A percentile compares a stretch with the other conserved stretches of the same genome.
phyloP scores from a whole-genome alignment of 2,329 filamentous ascomycete genomes.

The Aspergillus bombycis region DNA sequence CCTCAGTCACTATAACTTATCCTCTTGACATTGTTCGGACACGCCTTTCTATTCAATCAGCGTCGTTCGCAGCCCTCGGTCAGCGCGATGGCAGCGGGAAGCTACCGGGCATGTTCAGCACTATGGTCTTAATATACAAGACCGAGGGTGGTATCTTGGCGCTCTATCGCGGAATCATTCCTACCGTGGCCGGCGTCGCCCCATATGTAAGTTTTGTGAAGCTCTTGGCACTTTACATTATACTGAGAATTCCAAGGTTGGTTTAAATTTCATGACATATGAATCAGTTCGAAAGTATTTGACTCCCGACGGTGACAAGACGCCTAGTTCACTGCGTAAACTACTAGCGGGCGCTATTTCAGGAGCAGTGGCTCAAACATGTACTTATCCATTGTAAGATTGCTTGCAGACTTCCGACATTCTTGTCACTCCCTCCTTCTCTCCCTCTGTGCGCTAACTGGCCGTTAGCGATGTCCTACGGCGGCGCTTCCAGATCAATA shows the following conservation, averaged over 20 bases:
- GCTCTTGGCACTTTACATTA: neutral
- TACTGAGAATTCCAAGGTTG: conserved; percentile 62
- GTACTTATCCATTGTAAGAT: conserved; percentile 93
- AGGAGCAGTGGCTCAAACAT: conserved; percentile 95
- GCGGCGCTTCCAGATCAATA: conserved; percentile 96
- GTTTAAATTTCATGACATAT: conserved; percentile 98
- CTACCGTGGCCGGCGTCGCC: conserved; percentile 91
- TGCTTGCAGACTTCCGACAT: neutral
- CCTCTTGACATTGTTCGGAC: conserved; percentile 97
- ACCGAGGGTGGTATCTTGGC: conserved; percentile 83
- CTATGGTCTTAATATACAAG: conserved; percentile 81
- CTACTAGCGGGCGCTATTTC: conserved; percentile 88
- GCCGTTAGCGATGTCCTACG: conserved; percentile 78
- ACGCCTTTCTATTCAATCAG: conserved; percentile 91
- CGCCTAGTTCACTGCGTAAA: conserved; percentile 79
- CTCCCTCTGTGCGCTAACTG: conserved; percentile 12
- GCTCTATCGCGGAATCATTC: conserved; percentile 91
- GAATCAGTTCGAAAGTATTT: conserved; percentile 82
- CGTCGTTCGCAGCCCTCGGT: conserved; percentile 83
- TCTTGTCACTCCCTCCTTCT: neutral
- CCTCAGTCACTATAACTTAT: conserved; percentile 92
- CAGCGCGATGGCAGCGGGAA: conserved; percentile 60
- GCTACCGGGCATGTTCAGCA: conserved; percentile 90
- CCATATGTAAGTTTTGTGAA: conserved; percentile 69
- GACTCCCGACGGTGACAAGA: conserved; percentile 83